These are phyloP conservation scores for Berkeleyomyces basicola DNA, from an alignment of 2,329 filamentous ascomycete genomes.

Conservation along the genomic window DNA sequence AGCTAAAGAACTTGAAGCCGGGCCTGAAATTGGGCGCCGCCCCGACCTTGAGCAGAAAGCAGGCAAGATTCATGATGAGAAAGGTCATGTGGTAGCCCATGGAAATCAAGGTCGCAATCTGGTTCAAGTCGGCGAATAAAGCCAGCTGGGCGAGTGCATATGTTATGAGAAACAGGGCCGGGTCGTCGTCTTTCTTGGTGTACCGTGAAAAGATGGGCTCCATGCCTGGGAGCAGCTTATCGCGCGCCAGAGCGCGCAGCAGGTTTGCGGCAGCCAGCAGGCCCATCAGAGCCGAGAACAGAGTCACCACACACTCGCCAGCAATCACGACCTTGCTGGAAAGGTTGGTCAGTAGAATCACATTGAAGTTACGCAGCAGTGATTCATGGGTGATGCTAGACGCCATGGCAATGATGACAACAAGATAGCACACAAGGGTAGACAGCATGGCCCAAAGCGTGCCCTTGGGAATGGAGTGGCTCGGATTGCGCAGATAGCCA, in stretches of 20 bases:
- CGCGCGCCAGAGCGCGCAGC: conserved; percentile 65
- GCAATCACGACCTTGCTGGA: conserved; percentile 57
- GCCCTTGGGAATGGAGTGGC: conserved; percentile 70
- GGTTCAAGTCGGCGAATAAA: conserved; percentile 69
- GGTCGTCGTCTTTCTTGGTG: conserved; percentile 55
- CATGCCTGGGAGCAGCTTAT: conserved; percentile 62
- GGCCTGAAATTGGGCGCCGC: conserved; percentile 81
- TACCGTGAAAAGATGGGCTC: conserved; percentile 24
- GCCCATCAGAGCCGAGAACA: conserved; percentile 79
- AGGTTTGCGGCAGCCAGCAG: conserved; percentile 74
- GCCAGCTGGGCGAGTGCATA: conserved; percentile 62
- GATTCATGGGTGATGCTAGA: conserved; percentile 58
- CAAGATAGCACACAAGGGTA: conserved; percentile 58
- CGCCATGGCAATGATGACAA: conserved; percentile 66
- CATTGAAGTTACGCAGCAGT: conserved; percentile 57
- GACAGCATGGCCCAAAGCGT: conserved; percentile 61
- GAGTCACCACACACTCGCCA: conserved; percentile 66
- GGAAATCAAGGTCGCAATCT: conserved; percentile 76
- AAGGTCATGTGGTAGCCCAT: conserved; percentile 94
- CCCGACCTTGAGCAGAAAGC: conserved; percentile 71
- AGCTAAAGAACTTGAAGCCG: conserved; percentile 78
- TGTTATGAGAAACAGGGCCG: conserved; percentile 57
- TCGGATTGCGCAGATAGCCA: conserved; percentile 66
- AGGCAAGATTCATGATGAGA: conserved; percentile 73
- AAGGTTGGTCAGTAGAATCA: conserved; percentile 68